Evolutionary conservation across 768 basidiomycete species (phyloP).

Genomic region (Naganishia randhawae): DNA sequence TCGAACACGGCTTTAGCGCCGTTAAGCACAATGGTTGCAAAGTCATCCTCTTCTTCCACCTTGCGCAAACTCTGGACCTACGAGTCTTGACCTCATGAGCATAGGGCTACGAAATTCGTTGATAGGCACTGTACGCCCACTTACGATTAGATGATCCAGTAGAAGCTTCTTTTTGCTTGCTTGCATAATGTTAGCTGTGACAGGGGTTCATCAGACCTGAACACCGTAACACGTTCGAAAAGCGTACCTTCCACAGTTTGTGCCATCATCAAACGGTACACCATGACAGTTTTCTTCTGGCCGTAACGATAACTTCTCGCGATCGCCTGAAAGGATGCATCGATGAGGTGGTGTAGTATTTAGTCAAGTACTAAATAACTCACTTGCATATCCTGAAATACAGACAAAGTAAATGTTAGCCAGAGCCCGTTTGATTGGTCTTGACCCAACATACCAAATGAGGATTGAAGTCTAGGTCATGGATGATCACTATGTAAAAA

Average conservation of each 20-base stretch:
- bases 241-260: constrained; percentile 77
- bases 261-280: constrained; percentile 95
- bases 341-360: background rate
- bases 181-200: constrained; percentile 79
- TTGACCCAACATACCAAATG: constrained; percentile 58
- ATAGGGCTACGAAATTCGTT: constrained; percentile 7
- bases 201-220: constrained; percentile 4
- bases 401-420: background rate
- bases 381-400: constrained; percentile 69
- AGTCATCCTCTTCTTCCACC: constrained; percentile 70
- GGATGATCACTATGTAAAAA: constrained; percentile 51
- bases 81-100: constrained; percentile 26
- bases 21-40: constrained; percentile 76
- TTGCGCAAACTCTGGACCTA: constrained; percentile 79
- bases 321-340: constrained; percentile 65
- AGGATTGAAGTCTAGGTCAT: constrained; percentile 98
- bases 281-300: constrained; percentile 86
- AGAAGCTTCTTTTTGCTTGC: constrained; percentile 93
- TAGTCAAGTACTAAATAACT: constrained; percentile 35
- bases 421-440: background rate
- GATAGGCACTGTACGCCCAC: background rate
- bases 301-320: constrained; percentile 91
- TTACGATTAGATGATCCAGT: constrained; percentile 85
- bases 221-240: background rate
- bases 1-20: constrained; percentile 82